Evolutionary conservation across 257 asterid genomes (phyloP).

Genomic region (Ligustrum vulgare): DNA sequence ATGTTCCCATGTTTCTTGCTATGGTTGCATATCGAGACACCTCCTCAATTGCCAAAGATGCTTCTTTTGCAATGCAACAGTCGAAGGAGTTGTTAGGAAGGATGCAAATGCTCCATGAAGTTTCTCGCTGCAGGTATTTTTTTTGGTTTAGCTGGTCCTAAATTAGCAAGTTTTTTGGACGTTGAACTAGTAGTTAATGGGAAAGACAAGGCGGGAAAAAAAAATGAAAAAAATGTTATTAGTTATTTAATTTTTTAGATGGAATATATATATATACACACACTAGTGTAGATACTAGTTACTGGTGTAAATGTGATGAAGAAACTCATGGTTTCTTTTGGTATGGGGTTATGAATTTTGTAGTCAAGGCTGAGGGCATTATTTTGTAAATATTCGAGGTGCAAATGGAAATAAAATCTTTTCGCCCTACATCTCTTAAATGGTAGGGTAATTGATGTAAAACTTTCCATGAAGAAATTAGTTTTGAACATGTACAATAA

Average conservation of each 20-base stretch:
- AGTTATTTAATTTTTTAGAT: constrained; percentile 24
- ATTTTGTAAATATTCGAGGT: constrained; percentile 59
- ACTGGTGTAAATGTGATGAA: constrained; percentile 25
- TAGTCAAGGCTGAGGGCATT: constrained; percentile 52
- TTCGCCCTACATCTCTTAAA: neutral
- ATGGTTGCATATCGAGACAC: constrained; percentile 86
- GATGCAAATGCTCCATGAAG: constrained; percentile 29
- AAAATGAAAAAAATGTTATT: neutral
- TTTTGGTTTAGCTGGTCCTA: neutral
- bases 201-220: no score
- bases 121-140: neutral
- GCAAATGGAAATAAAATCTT: constrained; percentile 17
- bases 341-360: constrained; percentile 45
- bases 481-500: no score
- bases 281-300: constrained; percentile 30
- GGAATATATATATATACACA: neutral
- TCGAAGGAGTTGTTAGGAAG: constrained; percentile 47
- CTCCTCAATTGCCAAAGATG: constrained; percentile 86
- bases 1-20: constrained; percentile 79
- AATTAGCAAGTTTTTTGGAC: constrained; percentile 1
- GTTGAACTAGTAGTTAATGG: constrained; percentile 20
- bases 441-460: neutral
- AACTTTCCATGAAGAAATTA: no score
- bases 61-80: constrained; percentile 86
- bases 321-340: constrained; percentile 11